Evolutionary conservation across 805 yeast species (phyloP).

Genomic region (Diddensiella transvaalensis): DNA sequence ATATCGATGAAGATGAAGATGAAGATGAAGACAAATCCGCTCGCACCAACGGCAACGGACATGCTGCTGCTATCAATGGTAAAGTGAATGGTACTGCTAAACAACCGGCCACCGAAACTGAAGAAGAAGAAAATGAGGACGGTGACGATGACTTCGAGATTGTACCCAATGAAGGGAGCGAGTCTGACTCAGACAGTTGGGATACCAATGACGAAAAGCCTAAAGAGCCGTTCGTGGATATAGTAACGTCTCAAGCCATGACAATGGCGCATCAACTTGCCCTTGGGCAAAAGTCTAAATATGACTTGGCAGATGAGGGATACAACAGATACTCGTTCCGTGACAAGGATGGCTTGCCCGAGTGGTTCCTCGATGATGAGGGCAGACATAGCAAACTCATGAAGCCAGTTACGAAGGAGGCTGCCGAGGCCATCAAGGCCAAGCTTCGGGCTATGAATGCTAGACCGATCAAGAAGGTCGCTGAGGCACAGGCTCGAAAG

Average conservation of each 20-base stretch:
- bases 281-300: conserved; percentile 76
- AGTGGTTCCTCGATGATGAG: conserved; percentile 97
- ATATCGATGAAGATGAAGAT: conserved; percentile 27
- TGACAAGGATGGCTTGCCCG: conserved; percentile 86
- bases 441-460: conserved; percentile 82
- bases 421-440: conserved; percentile 71
- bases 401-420: conserved; percentile 95
- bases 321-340: conserved; percentile 89
- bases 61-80: neutral
- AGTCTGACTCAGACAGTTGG: conserved; percentile 33
- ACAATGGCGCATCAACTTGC: conserved; percentile 96
- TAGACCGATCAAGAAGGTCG: conserved; percentile 97
- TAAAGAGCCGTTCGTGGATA: conserved; percentile 52
- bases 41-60: neutral
- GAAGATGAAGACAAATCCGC: neutral
- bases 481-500: conserved; percentile 96
- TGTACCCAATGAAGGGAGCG: conserved; percentile 32
- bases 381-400: conserved; percentile 73
- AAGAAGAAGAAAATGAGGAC: conserved; percentile 21
- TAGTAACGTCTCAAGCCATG: conserved; percentile 96
- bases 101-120: conserved; percentile 19
- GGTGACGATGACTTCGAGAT: conserved; percentile 33
- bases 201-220: conserved; percentile 30
- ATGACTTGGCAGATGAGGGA: conserved; percentile 88
- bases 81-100: neutral